These are phyloP conservation scores for Rhodotorula sp. DNA, from an alignment of 1,284 basidiomycete genomes.

Conservation along the genomic window DNA sequence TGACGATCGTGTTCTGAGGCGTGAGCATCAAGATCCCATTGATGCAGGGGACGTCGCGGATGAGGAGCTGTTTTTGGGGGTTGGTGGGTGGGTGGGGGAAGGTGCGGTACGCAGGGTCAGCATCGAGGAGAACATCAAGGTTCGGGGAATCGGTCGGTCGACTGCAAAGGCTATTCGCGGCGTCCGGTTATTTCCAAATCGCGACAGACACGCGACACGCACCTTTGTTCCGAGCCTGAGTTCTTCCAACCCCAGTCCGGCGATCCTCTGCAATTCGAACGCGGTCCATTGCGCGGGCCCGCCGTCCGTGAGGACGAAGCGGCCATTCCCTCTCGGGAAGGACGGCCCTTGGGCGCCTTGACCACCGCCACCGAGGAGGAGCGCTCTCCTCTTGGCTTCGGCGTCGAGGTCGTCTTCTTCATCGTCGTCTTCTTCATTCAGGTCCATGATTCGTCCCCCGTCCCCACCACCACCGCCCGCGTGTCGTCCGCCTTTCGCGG, in stretches of 20 bases:
- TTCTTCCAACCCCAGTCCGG: constrained; percentile 28
- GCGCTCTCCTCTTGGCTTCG: constrained; percentile 20
- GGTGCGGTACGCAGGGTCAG: no score
- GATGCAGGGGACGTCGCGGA: constrained; percentile 29
- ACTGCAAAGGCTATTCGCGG: no score
- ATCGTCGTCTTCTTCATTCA: constrained; percentile 14
- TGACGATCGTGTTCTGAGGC: constrained; percentile 33
- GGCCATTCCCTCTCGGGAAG: constrained; percentile 34
- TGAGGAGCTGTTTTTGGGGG: constrained; percentile 28
- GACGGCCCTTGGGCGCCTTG: constrained; percentile 2
- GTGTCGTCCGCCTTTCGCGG: neutral
- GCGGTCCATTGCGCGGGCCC: constrained; percentile 11
- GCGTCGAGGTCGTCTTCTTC: constrained; percentile 11
- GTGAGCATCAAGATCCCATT: constrained; percentile 37
- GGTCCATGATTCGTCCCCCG: constrained; percentile 13
- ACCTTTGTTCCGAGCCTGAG: constrained; percentile 40
- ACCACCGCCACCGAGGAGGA: constrained; percentile 4
- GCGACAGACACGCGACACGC: neutral
- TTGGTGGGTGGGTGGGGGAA: no score
- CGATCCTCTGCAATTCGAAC: constrained; percentile 32
- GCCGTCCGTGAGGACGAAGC: constrained; percentile 34
- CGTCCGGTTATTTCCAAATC: no score
- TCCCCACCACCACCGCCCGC: neutral
- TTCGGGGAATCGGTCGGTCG: no score
- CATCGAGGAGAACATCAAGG: no score